Conservation (phyloP, 1,139 yeast species). For the Casaregolazyma lundiana region DNA sequence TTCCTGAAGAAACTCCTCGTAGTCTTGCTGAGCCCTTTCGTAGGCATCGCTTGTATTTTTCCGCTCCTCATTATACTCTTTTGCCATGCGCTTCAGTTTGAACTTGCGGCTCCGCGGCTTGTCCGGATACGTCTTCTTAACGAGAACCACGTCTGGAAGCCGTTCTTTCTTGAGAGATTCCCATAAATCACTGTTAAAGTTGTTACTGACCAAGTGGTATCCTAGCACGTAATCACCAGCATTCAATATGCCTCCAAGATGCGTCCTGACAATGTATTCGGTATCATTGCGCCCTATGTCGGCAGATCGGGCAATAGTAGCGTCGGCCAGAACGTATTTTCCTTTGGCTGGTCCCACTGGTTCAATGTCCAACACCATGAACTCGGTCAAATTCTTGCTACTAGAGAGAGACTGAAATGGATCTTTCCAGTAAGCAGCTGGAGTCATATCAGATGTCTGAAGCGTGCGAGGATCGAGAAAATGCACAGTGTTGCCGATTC, state of each 20-base stretch:
- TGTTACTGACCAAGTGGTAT: constrained; percentile 75
- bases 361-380: constrained; percentile 88
- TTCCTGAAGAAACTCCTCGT: constrained; percentile 75
- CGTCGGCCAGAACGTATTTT: constrained; percentile 79
- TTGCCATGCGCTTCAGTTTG: constrained; percentile 98
- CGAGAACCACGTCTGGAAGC: constrained; percentile 78
- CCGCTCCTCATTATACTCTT: constrained; percentile 77
- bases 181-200: constrained; percentile 84
- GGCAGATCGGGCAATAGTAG: constrained; percentile 82
- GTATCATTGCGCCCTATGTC: constrained; percentile 84
- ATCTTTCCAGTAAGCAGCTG: constrained; percentile 72
- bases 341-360: constrained; percentile 81
- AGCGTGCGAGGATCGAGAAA: constrained; percentile 76
- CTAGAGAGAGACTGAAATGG: constrained; percentile 78
- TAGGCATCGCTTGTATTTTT: constrained; percentile 58
- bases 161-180: constrained; percentile 58
- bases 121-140: constrained; percentile 82
- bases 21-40: constrained; percentile 87
- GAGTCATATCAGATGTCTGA: constrained; percentile 69
- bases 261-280: constrained; percentile 80
- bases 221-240: constrained; percentile 97
- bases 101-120: constrained; percentile 71
- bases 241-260: constrained; percentile 88
- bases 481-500: constrained; percentile 76
- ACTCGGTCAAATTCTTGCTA: constrained; percentile 73